These are phyloP conservation scores for Lepiota subincarnata DNA, from an alignment of 768 basidiomycete species.

Conservation along the genomic window DNA sequence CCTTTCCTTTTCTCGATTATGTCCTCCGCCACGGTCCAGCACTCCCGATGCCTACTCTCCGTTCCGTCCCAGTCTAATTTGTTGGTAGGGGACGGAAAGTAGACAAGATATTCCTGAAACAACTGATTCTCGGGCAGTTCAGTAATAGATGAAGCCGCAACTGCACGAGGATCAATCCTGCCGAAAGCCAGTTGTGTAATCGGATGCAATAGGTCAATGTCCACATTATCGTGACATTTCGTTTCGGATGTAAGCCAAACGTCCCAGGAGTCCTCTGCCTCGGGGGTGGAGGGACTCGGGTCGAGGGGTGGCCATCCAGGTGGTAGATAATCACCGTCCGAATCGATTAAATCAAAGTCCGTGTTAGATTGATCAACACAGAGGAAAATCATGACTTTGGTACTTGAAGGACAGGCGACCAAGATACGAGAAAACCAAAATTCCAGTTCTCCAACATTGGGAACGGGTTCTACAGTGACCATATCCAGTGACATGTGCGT, in stretches of 20 bases:
- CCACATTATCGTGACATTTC: background rate
- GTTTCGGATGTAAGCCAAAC: background rate
- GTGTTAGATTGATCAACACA: background rate
- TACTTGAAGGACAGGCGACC: background rate
- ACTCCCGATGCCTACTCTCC: background rate
- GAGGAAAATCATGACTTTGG: conserved; percentile 1
- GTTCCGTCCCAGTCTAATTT: conserved; percentile 8
- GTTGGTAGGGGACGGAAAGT: background rate
- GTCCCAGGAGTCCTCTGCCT: background rate
- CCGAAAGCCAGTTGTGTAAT: conserved; percentile 6
- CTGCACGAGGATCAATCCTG: conserved; percentile 6
- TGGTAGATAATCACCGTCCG: conserved; percentile 1
- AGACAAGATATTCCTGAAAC: conserved; percentile 1
- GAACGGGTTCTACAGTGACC: conserved; percentile 2
- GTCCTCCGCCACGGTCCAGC: conserved; percentile 9
- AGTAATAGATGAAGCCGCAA: background rate
- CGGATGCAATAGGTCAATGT: conserved; percentile 4
- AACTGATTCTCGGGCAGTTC: background rate
- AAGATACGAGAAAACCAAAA: conserved; percentile 4
- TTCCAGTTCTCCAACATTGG: background rate
- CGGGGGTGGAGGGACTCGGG: background rate
- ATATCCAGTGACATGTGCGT: conserved; percentile 6
- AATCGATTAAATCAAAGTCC: conserved; percentile 8
- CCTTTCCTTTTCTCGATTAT: conserved; percentile 3
- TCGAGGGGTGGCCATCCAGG: conserved; percentile 8